Conservation (phyloP, 345 rosid genomes). For the Pseudoturritis turrita region DNA sequence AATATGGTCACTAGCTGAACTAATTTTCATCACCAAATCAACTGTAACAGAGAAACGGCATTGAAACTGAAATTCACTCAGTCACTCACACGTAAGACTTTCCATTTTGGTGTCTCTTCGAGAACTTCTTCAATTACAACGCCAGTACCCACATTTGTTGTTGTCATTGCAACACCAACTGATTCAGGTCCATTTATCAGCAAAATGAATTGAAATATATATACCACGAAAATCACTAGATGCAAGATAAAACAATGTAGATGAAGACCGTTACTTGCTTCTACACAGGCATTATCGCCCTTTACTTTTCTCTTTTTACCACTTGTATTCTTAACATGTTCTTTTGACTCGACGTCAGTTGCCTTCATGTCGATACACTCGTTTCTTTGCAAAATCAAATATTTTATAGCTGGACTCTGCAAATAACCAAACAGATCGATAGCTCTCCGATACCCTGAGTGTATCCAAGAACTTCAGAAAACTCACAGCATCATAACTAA, state of each 20-base stretch:
- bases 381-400: slow-evolving; percentile 94
- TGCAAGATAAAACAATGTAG: neutral
- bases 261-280: slow-evolving; percentile 23
- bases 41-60: slow-evolving; percentile 12
- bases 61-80: slow-evolving; percentile 59
- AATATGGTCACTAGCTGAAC: neutral
- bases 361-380: slow-evolving; percentile 64
- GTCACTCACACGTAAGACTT: slow-evolving; percentile 94
- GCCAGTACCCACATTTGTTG: slow-evolving; percentile 29
- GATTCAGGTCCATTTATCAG: slow-evolving; percentile 25
- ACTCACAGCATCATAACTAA: slow-evolving; percentile 99
- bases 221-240: neutral
- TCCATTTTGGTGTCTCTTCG: slow-evolving; percentile 98
- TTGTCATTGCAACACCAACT: slow-evolving; percentile 37
- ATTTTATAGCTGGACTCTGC: slow-evolving; percentile 96
- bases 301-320: slow-evolving; percentile 67
- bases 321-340: slow-evolving; percentile 33
- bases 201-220: neutral
- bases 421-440: slow-evolving; percentile 98
- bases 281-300: slow-evolving; percentile 23
- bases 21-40: neutral
- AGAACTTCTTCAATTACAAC: slow-evolving; percentile 64
- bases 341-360: slow-evolving; percentile 43
- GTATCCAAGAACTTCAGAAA: slow-evolving; percentile 97
- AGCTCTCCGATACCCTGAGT: slow-evolving; percentile 89